Conservation (phyloP, 1,139 yeast genomes). For the Ogataea hybrid region DNA sequence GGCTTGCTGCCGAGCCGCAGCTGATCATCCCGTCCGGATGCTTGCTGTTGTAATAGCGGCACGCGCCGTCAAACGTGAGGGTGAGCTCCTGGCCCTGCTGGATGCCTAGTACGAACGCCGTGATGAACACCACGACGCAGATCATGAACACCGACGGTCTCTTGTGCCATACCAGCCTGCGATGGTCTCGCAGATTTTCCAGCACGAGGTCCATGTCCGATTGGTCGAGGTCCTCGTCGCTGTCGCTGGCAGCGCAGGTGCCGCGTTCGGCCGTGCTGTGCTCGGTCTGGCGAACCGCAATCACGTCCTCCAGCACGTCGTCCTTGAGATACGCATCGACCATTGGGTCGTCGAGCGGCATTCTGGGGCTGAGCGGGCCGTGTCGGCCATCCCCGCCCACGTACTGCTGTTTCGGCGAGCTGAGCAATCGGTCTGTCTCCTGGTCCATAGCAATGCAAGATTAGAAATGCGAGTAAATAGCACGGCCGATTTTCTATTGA, state of each 20-base stretch:
- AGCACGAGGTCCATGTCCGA: constrained; percentile 21
- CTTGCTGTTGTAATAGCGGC: constrained; percentile 15
- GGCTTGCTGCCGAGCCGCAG: constrained; percentile 22
- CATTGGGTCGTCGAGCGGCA: constrained; percentile 11
- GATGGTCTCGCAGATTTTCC: constrained; percentile 24
- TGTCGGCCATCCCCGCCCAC: not conserved
- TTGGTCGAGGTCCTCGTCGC: constrained; percentile 22
- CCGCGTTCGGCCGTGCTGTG: not conserved
- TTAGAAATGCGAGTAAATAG: not conserved
- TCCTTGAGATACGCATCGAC: constrained; percentile 17
- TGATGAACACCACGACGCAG: constrained; percentile 22
- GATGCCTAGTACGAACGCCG: constrained; percentile 21
- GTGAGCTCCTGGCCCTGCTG: constrained; percentile 26
- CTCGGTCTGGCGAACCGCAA: constrained; percentile 1
- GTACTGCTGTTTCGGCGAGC: not conserved
- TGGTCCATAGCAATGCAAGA: not conserved
- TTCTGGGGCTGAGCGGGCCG: not conserved
- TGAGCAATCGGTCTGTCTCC: not conserved
- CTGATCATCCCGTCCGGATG: not conserved
- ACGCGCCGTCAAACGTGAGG: constrained; percentile 24
- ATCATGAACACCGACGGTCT: constrained; percentile 31
- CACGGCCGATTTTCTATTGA: constrained; percentile 1
- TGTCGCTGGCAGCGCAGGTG: not conserved
- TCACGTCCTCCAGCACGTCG: constrained; percentile 19
- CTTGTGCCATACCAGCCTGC: constrained; percentile 26